Evolutionary conservation across 805 yeast species (phyloP).

Genomic region (Torulaspora indica): DNA sequence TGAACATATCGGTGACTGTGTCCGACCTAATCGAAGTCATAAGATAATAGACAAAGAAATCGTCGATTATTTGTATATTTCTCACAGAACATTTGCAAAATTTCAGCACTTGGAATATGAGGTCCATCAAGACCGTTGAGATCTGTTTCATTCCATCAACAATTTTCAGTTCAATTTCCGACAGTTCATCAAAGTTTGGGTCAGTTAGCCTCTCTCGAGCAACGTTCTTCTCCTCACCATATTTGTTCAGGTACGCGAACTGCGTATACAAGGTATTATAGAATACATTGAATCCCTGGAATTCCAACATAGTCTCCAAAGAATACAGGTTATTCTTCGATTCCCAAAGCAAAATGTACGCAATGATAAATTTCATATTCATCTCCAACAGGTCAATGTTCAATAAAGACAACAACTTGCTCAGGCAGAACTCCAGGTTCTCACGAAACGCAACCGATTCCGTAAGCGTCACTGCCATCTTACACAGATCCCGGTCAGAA

Average conservation of each 20-base stretch:
- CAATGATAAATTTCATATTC: slow-evolving; percentile 40
- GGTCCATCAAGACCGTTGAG: slow-evolving; percentile 45
- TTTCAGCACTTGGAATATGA: slow-evolving; percentile 53
- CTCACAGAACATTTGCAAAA: slow-evolving; percentile 42
- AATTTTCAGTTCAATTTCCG: slow-evolving; percentile 33
- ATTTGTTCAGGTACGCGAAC: slow-evolving; percentile 34
- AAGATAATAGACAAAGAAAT: slow-evolving; percentile 45
- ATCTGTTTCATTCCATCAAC: slow-evolving; percentile 38
- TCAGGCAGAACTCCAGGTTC: slow-evolving; percentile 43
- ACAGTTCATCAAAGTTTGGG: slow-evolving; percentile 8
- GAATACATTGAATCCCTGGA: slow-evolving; percentile 48
- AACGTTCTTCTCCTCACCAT: slow-evolving; percentile 24
- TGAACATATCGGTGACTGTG: slow-evolving; percentile 51
- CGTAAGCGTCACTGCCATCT: slow-evolving; percentile 35
- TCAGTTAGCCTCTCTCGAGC: slow-evolving; percentile 8
- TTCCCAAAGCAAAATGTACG: slow-evolving; percentile 44
- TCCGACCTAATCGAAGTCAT: slow-evolving; percentile 44
- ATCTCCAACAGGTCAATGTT: slow-evolving; percentile 36
- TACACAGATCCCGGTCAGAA: slow-evolving; percentile 35
- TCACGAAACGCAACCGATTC: slow-evolving; percentile 37
- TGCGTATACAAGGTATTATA: slow-evolving; percentile 39
- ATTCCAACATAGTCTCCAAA: slow-evolving; percentile 46
- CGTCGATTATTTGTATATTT: slow-evolving; percentile 42
- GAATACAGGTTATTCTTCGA: slow-evolving; percentile 41
- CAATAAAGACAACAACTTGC: slow-evolving; percentile 46